phyloP scores from a whole-genome alignment of 805 yeast species.

The Torulaspora franciscae region DNA sequence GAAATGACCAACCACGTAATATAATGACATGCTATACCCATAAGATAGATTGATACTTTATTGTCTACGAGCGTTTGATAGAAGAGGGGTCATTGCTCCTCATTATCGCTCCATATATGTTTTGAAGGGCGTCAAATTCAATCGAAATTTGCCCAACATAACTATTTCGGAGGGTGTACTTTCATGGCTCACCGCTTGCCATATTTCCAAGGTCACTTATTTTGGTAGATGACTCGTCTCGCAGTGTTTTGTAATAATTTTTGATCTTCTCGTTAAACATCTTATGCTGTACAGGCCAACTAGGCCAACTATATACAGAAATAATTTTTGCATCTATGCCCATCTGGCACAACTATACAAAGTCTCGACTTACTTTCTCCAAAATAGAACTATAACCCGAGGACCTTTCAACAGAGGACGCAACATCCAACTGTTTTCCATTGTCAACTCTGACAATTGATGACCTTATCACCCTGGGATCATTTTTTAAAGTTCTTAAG shows the following conservation, averaged over 20 bases:
- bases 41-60: not conserved
- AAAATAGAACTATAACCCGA: conserved; percentile 28
- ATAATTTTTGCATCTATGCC: not conserved
- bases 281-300: not conserved
- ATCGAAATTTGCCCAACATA: too few relatives aligned
- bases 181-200: too few relatives aligned
- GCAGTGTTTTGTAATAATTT: conserved; percentile 2
- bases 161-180: too few relatives aligned
- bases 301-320: conserved; percentile 5
- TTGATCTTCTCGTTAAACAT: conserved; percentile 5
- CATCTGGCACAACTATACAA: conserved; percentile 5
- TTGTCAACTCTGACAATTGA: conserved; percentile 61
- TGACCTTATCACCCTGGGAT: conserved; percentile 86
- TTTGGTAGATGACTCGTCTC: too few relatives aligned
- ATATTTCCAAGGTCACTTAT: too few relatives aligned
- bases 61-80: not conserved
- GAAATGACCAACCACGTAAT: conserved; percentile 5
- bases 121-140: too few relatives aligned
- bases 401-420: conserved; percentile 51
- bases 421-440: conserved; percentile 48
- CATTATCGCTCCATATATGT: not conserved
- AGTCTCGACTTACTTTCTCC: conserved; percentile 19
- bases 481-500: conserved; percentile 70
- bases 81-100: not conserved
- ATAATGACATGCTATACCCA: not conserved